phyloP scores from a whole-genome alignment of 495 filamentous ascomycete genomes.

The Annulohypoxylon maeteangense region DNA sequence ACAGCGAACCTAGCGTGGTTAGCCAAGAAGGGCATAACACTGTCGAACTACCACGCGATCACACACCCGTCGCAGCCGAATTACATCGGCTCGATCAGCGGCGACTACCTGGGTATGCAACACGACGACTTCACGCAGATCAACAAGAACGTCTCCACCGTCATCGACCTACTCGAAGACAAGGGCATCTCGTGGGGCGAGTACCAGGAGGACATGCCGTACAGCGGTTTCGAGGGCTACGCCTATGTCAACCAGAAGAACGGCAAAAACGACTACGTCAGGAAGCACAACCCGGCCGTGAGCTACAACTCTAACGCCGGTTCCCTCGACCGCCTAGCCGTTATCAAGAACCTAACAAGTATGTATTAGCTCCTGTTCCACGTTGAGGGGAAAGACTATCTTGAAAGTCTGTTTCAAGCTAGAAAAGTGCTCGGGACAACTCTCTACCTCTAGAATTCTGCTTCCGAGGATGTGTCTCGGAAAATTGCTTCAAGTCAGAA shows the following conservation, averaged over 20 bases:
- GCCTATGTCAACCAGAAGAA: slow-evolving; percentile 63
- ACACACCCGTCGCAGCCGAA: slow-evolving; percentile 79
- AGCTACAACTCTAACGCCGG: slow-evolving; percentile 68
- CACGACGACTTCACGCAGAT: slow-evolving; percentile 68
- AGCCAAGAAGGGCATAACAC: slow-evolving; percentile 69
- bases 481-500: not conserved
- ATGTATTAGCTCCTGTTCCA: not conserved
- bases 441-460: not conserved
- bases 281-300: slow-evolving; percentile 78
- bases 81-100: slow-evolving; percentile 70
- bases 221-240: slow-evolving; percentile 70
- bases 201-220: slow-evolving; percentile 77
- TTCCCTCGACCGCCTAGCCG: slow-evolving; percentile 63
- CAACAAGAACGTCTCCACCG: slow-evolving; percentile 70
- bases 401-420: not conserved
- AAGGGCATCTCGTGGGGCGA: slow-evolving; percentile 74
- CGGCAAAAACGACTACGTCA: slow-evolving; percentile 73
- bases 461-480: too few relatives aligned
- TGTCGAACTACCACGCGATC: slow-evolving; percentile 71
- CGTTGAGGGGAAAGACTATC: not conserved
- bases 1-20: slow-evolving; percentile 58
- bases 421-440: not conserved
- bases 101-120: slow-evolving; percentile 76
- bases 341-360: slow-evolving; percentile 73
- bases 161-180: slow-evolving; percentile 76